Evolutionary conservation across 2,329 filamentous ascomycete species (phyloP).

Genomic region (Xylariaceae sp.): DNA sequence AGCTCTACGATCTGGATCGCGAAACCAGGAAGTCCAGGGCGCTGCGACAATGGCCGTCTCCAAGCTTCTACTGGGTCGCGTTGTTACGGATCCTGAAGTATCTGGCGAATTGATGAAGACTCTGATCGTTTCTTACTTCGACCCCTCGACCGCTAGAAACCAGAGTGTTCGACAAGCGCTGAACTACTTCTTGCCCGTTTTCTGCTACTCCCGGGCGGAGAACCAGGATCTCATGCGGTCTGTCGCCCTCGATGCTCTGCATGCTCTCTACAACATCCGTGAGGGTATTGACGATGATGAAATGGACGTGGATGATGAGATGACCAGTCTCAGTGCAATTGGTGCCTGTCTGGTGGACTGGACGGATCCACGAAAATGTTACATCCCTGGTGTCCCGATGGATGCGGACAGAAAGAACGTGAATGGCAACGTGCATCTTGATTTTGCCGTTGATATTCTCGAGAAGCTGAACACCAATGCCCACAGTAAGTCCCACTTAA

Average conservation of each 20-base stretch:
- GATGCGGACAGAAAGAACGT: constrained; percentile 59
- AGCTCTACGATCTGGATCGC: constrained; percentile 67
- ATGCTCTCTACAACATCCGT: constrained; percentile 66
- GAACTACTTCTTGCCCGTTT: constrained; percentile 91
- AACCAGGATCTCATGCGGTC: constrained; percentile 78
- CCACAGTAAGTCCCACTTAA: constrained; percentile 51
- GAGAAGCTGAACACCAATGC: constrained; percentile 64
- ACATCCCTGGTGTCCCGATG: constrained; percentile 42
- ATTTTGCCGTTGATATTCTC: constrained; percentile 71
- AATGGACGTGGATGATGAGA: constrained; percentile 67
- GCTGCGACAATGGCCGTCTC: constrained; percentile 75
- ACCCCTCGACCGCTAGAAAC: constrained; percentile 74
- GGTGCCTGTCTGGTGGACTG: constrained; percentile 84
- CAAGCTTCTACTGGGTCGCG: constrained; percentile 77
- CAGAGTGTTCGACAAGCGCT: constrained; percentile 79
- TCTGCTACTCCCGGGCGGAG: constrained; percentile 76
- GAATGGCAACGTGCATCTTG: constrained; percentile 73
- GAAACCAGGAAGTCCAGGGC: constrained; percentile 69
- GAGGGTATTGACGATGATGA: constrained; percentile 71
- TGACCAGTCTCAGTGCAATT: constrained; percentile 73
- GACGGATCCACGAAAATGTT: constrained; percentile 86
- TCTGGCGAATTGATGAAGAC: constrained; percentile 74
- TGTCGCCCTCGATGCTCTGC: constrained; percentile 68
- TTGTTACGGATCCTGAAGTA: constrained; percentile 64
- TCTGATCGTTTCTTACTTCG: constrained; percentile 82